Evolutionary conservation across 164 flowering plant species (phyloP).

Genomic region (Piper betle): DNA sequence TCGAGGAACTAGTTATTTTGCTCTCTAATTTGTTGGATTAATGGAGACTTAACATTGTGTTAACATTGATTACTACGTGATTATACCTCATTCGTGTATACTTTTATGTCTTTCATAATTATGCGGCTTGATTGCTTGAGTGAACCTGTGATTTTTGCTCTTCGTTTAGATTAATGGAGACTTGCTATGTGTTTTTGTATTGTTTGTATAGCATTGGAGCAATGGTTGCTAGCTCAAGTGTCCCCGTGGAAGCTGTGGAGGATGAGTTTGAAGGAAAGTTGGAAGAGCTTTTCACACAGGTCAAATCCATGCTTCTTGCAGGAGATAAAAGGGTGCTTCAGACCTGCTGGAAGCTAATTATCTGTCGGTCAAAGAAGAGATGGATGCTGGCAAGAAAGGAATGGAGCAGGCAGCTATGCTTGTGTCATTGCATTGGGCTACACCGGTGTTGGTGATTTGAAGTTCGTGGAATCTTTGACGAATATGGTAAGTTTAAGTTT

Average conservation of each 20-base stretch:
- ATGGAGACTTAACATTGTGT: no score
- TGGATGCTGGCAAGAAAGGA: constrained; percentile 49
- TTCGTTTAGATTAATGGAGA: no score
- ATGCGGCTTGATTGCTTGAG: no score
- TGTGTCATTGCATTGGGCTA: constrained; percentile 66
- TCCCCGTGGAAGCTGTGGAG: constrained; percentile 13
- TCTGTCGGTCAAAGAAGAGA: constrained; percentile 57
- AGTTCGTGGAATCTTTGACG: constrained; percentile 31
- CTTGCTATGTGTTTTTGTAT: neutral
- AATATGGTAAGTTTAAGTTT: constrained; percentile 21
- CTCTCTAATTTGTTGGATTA: no score
- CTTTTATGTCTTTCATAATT: no score
- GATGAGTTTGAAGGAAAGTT: constrained; percentile 46
- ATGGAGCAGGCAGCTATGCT: constrained; percentile 79
- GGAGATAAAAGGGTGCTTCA: constrained; percentile 52
- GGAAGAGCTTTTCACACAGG: constrained; percentile 57
- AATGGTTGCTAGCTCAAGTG: constrained; percentile 21
- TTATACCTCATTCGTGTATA: no score
- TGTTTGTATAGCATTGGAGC: constrained; percentile 27
- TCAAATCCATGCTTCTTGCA: constrained; percentile 44
- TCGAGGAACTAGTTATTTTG: no score
- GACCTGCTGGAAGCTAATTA: constrained; percentile 74
- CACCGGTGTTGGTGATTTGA: constrained; percentile 51
- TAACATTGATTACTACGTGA: no score
- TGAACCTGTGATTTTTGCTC: no score